phyloP scores from a whole-genome alignment of 352 stramenopile genomes.

The Pythium myriotylum region DNA sequence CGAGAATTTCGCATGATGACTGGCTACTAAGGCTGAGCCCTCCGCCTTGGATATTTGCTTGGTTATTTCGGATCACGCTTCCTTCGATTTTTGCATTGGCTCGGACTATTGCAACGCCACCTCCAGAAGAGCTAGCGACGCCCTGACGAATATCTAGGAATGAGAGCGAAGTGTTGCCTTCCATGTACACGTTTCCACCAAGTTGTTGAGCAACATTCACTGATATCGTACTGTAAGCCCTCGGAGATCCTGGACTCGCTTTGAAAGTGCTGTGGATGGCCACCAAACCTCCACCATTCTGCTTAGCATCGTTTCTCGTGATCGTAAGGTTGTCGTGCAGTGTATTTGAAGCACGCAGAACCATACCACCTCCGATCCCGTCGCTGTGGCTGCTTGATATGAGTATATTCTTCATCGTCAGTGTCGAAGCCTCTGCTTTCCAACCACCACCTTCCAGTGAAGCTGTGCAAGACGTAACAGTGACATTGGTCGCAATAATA shows the following conservation, averaged over 20 bases:
- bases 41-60: background rate
- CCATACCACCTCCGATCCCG: conserved; percentile 38
- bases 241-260: background rate
- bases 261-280: conserved; percentile 14
- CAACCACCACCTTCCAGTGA: conserved; percentile 35
- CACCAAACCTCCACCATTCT: conserved; percentile 42
- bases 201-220: conserved; percentile 10
- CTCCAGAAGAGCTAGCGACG: background rate
- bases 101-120: conserved; percentile 5
- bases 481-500: conserved; percentile 8
- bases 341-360: conserved; percentile 28
- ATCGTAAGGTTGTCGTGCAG: conserved; percentile 34
- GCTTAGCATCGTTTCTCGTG: conserved; percentile 20
- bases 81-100: conserved; percentile 4
- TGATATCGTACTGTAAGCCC: conserved; percentile 12
- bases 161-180: background rate
- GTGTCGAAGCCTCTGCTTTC: conserved; percentile 14
- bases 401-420: conserved; percentile 9
- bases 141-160: conserved; percentile 5
- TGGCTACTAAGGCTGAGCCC: conserved; percentile 5
- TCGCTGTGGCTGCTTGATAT: background rate
- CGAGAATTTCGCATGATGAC: conserved; percentile 2
- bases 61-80: conserved; percentile 3
- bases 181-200: conserved; percentile 18
- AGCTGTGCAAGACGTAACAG: conserved; percentile 6